Percentiles rank a stretch among this genome's conserved stretches.
Conservation (phyloP, 768 basidiomycete species). For the Cystobasidium ongulense region DNA sequence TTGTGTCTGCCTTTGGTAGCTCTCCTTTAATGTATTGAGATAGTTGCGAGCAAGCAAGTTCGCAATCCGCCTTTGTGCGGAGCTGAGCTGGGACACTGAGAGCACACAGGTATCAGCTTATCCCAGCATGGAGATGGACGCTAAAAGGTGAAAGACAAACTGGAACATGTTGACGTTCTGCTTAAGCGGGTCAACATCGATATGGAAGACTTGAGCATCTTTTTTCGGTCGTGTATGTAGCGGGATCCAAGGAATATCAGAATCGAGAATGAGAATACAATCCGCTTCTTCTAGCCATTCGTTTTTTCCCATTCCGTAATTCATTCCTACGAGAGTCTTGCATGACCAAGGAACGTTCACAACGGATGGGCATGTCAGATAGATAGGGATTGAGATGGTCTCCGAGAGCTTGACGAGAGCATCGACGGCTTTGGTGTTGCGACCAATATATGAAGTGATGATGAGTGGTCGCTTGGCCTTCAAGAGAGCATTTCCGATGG, state of each 20-base stretch:
- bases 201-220: constrained; percentile 53
- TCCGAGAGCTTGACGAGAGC: constrained; percentile 52
- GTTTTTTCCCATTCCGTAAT: constrained; percentile 52
- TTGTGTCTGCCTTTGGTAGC: not conserved
- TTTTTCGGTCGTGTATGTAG: constrained; percentile 48
- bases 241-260: constrained; percentile 55
- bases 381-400: constrained; percentile 54
- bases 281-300: constrained; percentile 54
- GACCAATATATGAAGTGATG: constrained; percentile 58
- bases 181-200: constrained; percentile 61
- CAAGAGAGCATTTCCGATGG: constrained; percentile 52
- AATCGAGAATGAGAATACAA: constrained; percentile 59
- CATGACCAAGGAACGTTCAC: constrained; percentile 57
- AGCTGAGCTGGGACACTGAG: constrained; percentile 51
- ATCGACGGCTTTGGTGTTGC: constrained; percentile 51
- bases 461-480: constrained; percentile 56
- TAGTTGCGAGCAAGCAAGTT: constrained; percentile 53
- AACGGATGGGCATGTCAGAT: constrained; percentile 51
- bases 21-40: constrained; percentile 40
- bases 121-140: constrained; percentile 20
- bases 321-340: constrained; percentile 53
- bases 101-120: not conserved
- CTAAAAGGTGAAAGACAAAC: not conserved
- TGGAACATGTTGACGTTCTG: constrained; percentile 41
- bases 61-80: constrained; percentile 56